Percentiles rank a stretch among this genome's conserved stretches.
These are phyloP conservation scores for Vitis cinerea DNA, from an alignment of 164 flowering plant species.

Conservation along the genomic window DNA sequence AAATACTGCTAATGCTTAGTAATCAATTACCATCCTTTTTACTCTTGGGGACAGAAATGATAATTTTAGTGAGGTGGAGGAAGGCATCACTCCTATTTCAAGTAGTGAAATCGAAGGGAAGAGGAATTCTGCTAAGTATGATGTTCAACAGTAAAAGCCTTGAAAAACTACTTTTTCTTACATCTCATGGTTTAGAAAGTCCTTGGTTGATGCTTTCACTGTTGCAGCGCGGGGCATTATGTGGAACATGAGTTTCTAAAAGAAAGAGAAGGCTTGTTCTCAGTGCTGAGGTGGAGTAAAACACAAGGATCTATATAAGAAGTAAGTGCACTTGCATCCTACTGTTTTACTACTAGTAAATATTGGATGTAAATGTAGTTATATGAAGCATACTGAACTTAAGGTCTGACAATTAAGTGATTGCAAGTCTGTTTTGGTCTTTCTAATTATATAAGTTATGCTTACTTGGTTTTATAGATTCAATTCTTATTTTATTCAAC, in stretches of 20 bases:
- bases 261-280: conserved; percentile 55
- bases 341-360: not conserved
- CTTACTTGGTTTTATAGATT: not conserved
- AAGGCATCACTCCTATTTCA: conserved; percentile 18
- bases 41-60: not conserved
- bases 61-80: conserved; percentile 15
- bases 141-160: conserved; percentile 6
- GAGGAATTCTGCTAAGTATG: conserved; percentile 21
- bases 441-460: too few species aligned
- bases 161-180: not conserved
- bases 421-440: too few species aligned
- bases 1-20: too few species aligned
- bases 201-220: conserved; percentile 15
- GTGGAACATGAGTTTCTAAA: conserved; percentile 29
- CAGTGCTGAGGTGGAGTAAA: conserved; percentile 45
- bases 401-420: too few species aligned
- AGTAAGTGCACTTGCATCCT: conserved; percentile 39
- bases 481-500: not conserved
- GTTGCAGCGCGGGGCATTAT: conserved; percentile 37
- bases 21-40: not conserved
- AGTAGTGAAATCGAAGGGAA: conserved; percentile 16
- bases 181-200: not conserved
- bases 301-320: conserved; percentile 65
- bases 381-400: not conserved
- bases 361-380: not conserved